Conservation (phyloP, 2,329 filamentous ascomycete genomes). For the Chrysoporthe puriensis region DNA sequence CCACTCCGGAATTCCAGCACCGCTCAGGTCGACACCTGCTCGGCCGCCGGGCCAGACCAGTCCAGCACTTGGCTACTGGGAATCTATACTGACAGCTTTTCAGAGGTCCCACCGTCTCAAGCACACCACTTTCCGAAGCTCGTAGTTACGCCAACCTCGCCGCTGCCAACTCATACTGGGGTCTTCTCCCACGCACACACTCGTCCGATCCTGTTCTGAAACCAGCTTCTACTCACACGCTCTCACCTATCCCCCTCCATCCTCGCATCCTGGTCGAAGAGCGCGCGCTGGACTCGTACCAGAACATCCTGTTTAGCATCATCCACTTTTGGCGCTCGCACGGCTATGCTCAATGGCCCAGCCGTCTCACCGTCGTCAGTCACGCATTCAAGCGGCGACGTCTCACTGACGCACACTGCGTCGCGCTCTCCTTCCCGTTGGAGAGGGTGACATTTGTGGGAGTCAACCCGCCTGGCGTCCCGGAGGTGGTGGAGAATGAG, state of each 20-base stretch:
- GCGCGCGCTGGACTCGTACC: conserved; percentile 80
- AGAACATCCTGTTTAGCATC: conserved; percentile 81
- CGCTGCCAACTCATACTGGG: conserved; percentile 50
- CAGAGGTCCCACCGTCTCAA: conserved; percentile 65
- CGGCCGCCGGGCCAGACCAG: too few species aligned
- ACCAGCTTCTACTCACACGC: not conserved
- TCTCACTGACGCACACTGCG: conserved; percentile 66
- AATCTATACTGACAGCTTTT: not conserved
- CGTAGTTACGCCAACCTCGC: conserved; percentile 64
- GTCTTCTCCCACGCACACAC: conserved; percentile 36
- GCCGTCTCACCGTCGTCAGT: conserved; percentile 64
- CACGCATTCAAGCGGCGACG: conserved; percentile 70
- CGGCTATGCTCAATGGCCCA: conserved; percentile 58
- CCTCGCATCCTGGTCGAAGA: conserved; percentile 65
- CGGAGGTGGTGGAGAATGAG: conserved; percentile 30
- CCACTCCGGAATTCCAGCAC: too few species aligned
- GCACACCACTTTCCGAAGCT: conserved; percentile 63
- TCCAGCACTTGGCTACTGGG: not conserved
- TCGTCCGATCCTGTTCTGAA: not conserved
- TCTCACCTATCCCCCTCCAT: conserved; percentile 19
- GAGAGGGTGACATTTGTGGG: conserved; percentile 58
- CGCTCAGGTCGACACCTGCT: too few species aligned
- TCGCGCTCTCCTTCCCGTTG: conserved; percentile 59
- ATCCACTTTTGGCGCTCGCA: conserved; percentile 51
- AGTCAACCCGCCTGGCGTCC: conserved; percentile 61